phyloP scores from a whole-genome alignment of 192 early-diverging fungal species.

The Coemansia sp. region DNA sequence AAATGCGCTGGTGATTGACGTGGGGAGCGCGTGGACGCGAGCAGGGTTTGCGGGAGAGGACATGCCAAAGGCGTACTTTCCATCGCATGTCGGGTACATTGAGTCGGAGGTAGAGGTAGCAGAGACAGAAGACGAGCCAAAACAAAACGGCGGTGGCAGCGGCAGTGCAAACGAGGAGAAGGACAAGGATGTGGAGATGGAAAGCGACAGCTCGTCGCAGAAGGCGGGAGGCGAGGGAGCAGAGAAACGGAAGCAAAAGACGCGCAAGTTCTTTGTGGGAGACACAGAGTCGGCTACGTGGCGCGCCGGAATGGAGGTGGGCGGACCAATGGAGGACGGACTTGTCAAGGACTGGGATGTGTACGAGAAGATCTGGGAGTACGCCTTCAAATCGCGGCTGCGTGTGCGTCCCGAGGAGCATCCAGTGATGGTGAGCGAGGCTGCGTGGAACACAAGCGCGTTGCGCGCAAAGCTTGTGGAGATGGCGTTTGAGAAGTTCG shows the following conservation, averaged over 20 bases:
- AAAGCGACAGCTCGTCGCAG: slow-evolving; percentile 4
- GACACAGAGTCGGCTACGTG: slow-evolving; percentile 70
- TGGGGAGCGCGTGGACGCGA: slow-evolving; percentile 83
- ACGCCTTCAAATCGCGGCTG: slow-evolving; percentile 72
- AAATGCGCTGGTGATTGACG: slow-evolving; percentile 87
- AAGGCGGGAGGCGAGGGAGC: slow-evolving; percentile 1
- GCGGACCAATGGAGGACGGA: slow-evolving; percentile 84
- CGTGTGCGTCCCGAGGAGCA: slow-evolving; percentile 79
- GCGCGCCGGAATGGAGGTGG: slow-evolving; percentile 79
- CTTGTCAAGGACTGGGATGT: slow-evolving; percentile 93
- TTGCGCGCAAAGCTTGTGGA: slow-evolving; percentile 85
- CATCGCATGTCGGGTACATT: slow-evolving; percentile 73
- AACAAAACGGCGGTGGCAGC: slow-evolving; percentile 9
- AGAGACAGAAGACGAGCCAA: slow-evolving; percentile 26
- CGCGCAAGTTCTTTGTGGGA: slow-evolving; percentile 66
- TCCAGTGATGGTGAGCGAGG: slow-evolving; percentile 87
- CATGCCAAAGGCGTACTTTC: slow-evolving; percentile 83
- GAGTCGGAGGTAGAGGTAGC: slow-evolving; percentile 37
- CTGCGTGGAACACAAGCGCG: slow-evolving; percentile 86
- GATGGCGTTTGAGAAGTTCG: slow-evolving; percentile 92
- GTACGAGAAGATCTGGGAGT: slow-evolving; percentile 89
- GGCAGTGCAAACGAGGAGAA: neutral
- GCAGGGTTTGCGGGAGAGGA: slow-evolving; percentile 99
- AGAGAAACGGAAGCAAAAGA: slow-evolving; percentile 9
- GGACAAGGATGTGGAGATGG: slow-evolving; percentile 34